Evolutionary conservation across 208 protist species (phyloP).

Genomic region (Trypanosoma lewisi): DNA sequence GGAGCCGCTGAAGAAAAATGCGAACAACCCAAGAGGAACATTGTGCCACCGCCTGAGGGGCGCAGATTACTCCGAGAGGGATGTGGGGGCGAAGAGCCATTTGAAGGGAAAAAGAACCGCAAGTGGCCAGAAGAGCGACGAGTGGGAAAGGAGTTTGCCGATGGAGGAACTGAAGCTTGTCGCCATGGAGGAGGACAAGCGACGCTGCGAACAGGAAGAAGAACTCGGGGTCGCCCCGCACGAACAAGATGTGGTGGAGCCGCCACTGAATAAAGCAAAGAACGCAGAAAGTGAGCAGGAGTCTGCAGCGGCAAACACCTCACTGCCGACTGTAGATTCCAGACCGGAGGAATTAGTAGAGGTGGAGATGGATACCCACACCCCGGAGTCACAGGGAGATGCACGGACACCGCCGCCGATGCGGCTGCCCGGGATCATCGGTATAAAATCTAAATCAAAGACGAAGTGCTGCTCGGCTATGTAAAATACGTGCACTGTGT

Average conservation of each 20-base stretch:
- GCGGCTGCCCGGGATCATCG: neutral
- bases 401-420: neutral
- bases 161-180: constrained; percentile 10
- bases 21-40: neutral
- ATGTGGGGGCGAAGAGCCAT: too few relatives aligned
- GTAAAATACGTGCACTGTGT: neutral
- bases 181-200: constrained; percentile 2
- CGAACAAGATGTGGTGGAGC: neutral
- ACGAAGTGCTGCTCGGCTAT: constrained; percentile 12
- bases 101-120: too few relatives aligned
- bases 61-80: too few relatives aligned
- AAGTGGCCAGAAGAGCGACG: too few relatives aligned
- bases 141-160: neutral
- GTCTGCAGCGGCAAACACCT: too few relatives aligned
- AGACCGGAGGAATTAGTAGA: too few relatives aligned
- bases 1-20: neutral
- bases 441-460: constrained; percentile 1
- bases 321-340: too few relatives aligned
- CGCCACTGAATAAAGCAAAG: neutral
- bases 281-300: too few relatives aligned
- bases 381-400: too few relatives aligned
- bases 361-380: too few relatives aligned
- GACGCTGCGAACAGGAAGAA: neutral
- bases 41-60: neutral
- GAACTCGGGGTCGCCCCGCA: too few relatives aligned